Base-by-base conservation (phyloP, 495 filamentous ascomycete species). In the Neurospora sp. region DNA sequence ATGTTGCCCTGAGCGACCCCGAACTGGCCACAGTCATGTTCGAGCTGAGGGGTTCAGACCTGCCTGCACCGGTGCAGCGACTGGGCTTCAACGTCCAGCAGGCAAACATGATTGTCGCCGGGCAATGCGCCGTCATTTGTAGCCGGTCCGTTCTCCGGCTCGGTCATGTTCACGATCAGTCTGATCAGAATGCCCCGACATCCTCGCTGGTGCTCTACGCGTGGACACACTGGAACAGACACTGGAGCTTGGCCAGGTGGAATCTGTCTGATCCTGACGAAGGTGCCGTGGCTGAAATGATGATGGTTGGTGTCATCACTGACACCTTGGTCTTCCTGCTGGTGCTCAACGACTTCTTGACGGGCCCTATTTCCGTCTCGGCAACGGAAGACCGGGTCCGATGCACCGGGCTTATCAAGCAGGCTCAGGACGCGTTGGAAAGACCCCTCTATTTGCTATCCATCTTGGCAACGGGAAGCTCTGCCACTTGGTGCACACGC, bases 51-150 rank as follows among this genome's bases (percentile, higher is more conserved):
- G 27, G 69, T n/a, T 8, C 16, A 10, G 7, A 42, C 42, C 40
- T 35, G 5, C 20, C 75, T 16, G 27, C 12, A 2, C 12, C 44
- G 8, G 59, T 69, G 27, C 20, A 18, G 48, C 12, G 18, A 3
- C 70, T 76, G n/a, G 69, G 44, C n/a, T 78, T 78, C 41, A 70
- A 73, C 3, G 1, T 70, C 2, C 10, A 66, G 3, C 68, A 75
- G 61, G 76, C 76, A 1, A 75, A 78, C 70, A 42, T 70, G 20
- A 8, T 74, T 12, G 75, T 69, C 2, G 69, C 69, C 12, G 69
- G 59, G 16, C 59, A 75, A 11, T 75, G 73, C 73, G 76, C 75
- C 72, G 41, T 70, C 73, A 61, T 78, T 38, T 75, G 72, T 73
- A 73, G 72, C 6, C 40, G 53, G 22, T 53, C 73, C 1, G 35